phyloP scores from a whole-genome alignment of 164 flowering plant species.

The Dillenia suffruticosa region DNA sequence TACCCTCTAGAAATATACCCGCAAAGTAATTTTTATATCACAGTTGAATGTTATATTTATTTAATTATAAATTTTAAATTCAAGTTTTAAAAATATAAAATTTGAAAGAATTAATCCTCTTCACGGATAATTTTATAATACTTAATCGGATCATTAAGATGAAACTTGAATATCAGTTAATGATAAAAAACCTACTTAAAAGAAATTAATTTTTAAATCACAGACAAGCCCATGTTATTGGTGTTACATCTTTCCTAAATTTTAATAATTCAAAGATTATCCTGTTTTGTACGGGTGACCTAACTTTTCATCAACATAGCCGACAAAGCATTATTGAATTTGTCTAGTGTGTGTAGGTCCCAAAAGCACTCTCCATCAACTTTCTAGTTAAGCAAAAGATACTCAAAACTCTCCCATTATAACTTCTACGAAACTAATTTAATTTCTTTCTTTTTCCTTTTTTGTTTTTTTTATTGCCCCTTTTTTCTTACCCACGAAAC shows the following conservation, averaged over 20 bases:
- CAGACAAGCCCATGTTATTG: not conserved
- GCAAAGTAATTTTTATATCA: too few relatives aligned
- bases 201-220: too few relatives aligned
- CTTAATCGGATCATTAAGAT: too few relatives aligned
- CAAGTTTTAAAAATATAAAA: too few relatives aligned
- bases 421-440: slow-evolving; percentile 2
- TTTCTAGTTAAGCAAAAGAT: slow-evolving; percentile 10
- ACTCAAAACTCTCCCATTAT: slow-evolving; percentile 6
- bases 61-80: too few relatives aligned
- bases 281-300: slow-evolving; percentile 28
- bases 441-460: slow-evolving; percentile 1
- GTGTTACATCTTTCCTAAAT: not conserved
- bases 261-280: slow-evolving; percentile 12
- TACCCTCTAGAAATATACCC: too few relatives aligned
- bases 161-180: too few relatives aligned
- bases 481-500: slow-evolving; percentile 4
- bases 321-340: slow-evolving; percentile 40
- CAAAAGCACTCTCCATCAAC: slow-evolving; percentile 6
- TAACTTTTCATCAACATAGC: slow-evolving; percentile 25
- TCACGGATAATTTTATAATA: too few relatives aligned
- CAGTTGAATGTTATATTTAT: too few relatives aligned
- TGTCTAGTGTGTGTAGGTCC: slow-evolving; percentile 4
- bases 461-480: not conserved
- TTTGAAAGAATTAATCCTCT: too few relatives aligned
- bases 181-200: too few relatives aligned